phyloP scores from a whole-genome alignment of 805 yeast genomes.

The Vanderwaltozyma verrucispora region DNA sequence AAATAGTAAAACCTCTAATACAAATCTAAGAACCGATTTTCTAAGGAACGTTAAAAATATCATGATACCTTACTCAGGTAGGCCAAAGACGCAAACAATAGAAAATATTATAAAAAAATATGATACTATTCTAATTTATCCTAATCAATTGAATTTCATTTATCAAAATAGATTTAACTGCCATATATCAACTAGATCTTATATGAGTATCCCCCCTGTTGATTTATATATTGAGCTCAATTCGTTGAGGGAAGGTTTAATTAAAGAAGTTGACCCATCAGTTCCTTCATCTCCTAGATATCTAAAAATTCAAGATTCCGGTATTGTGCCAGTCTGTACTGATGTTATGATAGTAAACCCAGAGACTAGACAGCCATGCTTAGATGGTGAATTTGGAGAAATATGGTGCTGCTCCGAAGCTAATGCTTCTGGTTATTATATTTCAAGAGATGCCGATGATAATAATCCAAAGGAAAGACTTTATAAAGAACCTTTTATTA shows the following conservation, averaged over 20 bases:
- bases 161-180: constrained; percentile 78
- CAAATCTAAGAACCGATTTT: constrained; percentile 15
- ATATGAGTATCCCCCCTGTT: constrained; percentile 79
- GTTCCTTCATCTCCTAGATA: constrained; percentile 28
- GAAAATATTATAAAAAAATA: constrained; percentile 51
- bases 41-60: constrained; percentile 62
- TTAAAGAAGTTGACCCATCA: constrained; percentile 62
- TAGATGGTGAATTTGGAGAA: constrained; percentile 90
- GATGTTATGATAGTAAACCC: constrained; percentile 94
- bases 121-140: constrained; percentile 50
- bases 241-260: constrained; percentile 81
- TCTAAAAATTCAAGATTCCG: constrained; percentile 81
- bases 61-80: constrained; percentile 67
- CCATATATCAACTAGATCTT: constrained; percentile 65
- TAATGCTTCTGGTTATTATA: constrained; percentile 51
- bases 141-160: constrained; percentile 63
- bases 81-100: constrained; percentile 58
- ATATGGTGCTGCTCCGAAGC: constrained; percentile 94
- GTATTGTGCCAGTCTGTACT: constrained; percentile 91
- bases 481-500: constrained; percentile 41
- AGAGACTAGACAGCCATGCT: constrained; percentile 69
- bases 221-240: constrained; percentile 80
- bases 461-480: constrained; percentile 24
- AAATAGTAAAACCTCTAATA: constrained; percentile 7
- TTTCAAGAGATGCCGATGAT: constrained; percentile 26